A percentile compares a stretch with the other conserved stretches of the same genome.
phyloP scores from a whole-genome alignment of 2,329 filamentous ascomycete species.

The Colletotrichum euphorbiae region DNA sequence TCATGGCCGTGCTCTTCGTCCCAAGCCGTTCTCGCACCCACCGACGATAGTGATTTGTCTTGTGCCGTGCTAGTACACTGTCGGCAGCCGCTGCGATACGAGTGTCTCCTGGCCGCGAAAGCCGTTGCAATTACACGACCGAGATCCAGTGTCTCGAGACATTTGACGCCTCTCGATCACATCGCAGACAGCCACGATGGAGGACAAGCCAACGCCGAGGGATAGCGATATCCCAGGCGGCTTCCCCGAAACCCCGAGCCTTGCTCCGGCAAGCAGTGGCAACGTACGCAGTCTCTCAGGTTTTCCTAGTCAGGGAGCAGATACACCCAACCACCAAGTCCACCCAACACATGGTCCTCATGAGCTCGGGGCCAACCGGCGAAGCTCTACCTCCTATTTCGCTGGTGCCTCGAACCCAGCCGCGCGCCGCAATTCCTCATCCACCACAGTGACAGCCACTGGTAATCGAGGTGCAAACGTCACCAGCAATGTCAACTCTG shows the following conservation, averaged over 20 bases:
- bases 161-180: background rate
- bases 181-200: slow-evolving; percentile 41
- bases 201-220: slow-evolving; percentile 45
- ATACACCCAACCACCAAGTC: background rate
- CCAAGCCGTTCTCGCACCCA: background rate
- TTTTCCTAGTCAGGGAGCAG: background rate
- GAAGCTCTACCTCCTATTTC: slow-evolving; percentile 2
- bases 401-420: slow-evolving; percentile 2
- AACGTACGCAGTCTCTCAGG: slow-evolving; percentile 26
- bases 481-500: background rate
- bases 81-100: too few relatives aligned
- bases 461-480: background rate
- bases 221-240: slow-evolving; percentile 49
- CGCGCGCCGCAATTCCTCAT: slow-evolving; percentile 4
- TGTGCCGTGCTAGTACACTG: too few relatives aligned
- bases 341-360: too few relatives aligned
- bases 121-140: background rate
- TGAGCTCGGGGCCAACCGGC: too few relatives aligned
- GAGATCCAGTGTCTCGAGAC: background rate
- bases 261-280: slow-evolving; percentile 39
- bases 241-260: slow-evolving; percentile 47
- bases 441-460: slow-evolving; percentile 21
- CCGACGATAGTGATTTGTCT: too few relatives aligned
- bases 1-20: background rate
- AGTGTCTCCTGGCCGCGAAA: background rate